Base-by-base conservation (phyloP, 768 basidiomycete species). In the Boletus fagicola region DNA sequence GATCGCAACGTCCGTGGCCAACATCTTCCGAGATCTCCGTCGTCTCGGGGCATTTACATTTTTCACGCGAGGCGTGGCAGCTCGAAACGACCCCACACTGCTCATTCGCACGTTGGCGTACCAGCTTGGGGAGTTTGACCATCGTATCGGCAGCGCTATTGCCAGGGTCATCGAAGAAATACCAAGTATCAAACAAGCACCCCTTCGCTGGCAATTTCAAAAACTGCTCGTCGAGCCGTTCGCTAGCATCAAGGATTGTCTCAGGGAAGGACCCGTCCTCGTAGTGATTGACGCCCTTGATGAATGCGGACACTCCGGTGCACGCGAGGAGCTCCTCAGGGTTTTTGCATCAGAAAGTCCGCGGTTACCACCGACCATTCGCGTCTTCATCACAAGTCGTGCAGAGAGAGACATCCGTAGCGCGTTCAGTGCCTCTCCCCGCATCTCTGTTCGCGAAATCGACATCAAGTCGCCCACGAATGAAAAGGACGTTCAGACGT, bases 251-350 rank as follows among this genome's bases (percentile, higher is more conserved):
- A 18, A 40, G 6, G 59, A 63, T 54, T 56, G 44, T 62, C 52
- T 50, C 60, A 58, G 54, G 56, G 66, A 56, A 38, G 72, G 72
- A 0, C 70, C 71, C 7, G 62, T 70, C 28, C 50, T 75, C 18
- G 36, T 75, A 11, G 51, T 76, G n/a, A 72, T 75, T 51, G 74
- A 75, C 31, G 72, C 71, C 4, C 61, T 75, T 1, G 75, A 75
- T 42, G 75, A 75, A 56, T 76, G 74, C 24, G 62, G 59, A 15
- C 61, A 62, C 18, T 61, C 65, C 4, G 22, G 42, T 5, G 54
- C 61, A 9, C 65, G 73, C 16, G 62, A 67, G 24, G 69, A 66
- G n/a, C 62, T 75, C 18, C 56, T 75, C 24, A 58, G 26, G n/a
- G 46, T 73, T 5, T 51, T 75, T n/a, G 65, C 60, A 5, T 63